Evolutionary conservation across 2,329 filamentous ascomycete genomes (phyloP), one percentile per base, ranked within the genome.

Genomic region (Pochonia chlamydosporia): DNA sequence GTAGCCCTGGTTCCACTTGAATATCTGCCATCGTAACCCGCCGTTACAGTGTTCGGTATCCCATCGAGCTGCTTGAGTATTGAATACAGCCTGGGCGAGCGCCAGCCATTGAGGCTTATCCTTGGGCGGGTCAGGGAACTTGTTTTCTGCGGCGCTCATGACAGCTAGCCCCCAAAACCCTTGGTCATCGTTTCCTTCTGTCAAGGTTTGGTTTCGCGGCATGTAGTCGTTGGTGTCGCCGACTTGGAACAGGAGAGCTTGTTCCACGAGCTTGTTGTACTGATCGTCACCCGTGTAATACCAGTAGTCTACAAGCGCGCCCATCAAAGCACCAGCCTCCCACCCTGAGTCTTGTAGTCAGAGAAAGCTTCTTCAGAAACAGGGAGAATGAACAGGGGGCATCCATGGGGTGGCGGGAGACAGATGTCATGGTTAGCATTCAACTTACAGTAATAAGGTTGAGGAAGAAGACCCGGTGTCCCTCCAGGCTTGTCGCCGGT

Each of bases 21-120:
- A 92, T 41, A 95, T 89, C 67, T 95, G 89, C 87, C 87, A 92
- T 52, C 86, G 79, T 43, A 93, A 64, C 5, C 89, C 89, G 35
- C 89, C 89, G n/a, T 73, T 74, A 56, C 89, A 95, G 44, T 79
- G 69, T 1, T 72, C 65, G 1, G 63, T 71, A 52, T 91, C 87
- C 89, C 87, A 93, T 31, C 87, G 79, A 24, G 73, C 70, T 3
- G 81, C 82, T 59, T 92, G 87, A 2, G 82, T 84, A 63, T 95
- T 89, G 71, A 93, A 95, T 25, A 89, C 85, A 43, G 84, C 86
- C 61, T 90, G 82, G 2, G 84, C 87, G 11, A 93, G 75, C 4
- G 82, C 80, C 10, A 89, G 72, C 81, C 85, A 89, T 56, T 80
- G 72, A 3, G 84, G 84, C 56, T 81, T 56, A 50, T 75, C 52